Conservation (phyloP, 1,284 basidiomycete species). For the Moniliella sp. region DNA sequence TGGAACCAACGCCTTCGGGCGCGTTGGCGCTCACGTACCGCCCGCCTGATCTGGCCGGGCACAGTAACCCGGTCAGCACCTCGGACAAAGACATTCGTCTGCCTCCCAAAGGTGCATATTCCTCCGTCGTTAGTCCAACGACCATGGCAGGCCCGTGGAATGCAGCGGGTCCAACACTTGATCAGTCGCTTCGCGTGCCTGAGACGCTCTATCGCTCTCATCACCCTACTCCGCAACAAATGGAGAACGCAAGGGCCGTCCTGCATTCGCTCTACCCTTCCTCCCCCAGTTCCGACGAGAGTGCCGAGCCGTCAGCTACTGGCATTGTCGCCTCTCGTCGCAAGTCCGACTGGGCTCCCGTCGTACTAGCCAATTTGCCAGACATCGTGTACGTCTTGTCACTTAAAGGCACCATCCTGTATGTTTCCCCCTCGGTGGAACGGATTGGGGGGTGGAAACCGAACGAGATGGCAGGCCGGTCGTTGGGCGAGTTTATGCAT, state of each 20-base stretch:
- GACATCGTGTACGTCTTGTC: conserved; percentile 77
- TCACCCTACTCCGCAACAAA: conserved; percentile 4
- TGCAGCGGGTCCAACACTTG: no score
- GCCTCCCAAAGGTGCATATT: no score
- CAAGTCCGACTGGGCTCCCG: conserved; percentile 23
- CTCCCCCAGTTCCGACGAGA: no score
- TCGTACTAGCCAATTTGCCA: conserved; percentile 20
- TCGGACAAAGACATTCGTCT: no score
- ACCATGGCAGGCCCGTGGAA: no score
- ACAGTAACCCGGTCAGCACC: no score
- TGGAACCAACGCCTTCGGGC: conserved; percentile 36
- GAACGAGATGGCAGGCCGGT: conserved; percentile 58
- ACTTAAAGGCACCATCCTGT: conserved; percentile 76
- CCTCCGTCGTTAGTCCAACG: neutral
- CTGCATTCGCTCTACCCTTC: no score
- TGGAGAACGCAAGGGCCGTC: no score
- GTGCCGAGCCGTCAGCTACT: no score
- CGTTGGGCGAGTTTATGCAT: conserved; percentile 57
- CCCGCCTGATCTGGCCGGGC: no score
- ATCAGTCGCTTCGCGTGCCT: conserved; percentile 4
- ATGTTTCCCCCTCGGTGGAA: conserved; percentile 46
- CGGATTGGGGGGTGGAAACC: conserved; percentile 34
- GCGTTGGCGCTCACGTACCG: conserved; percentile 25
- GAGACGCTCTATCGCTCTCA: conserved; percentile 4
- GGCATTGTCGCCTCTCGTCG: no score